These are phyloP conservation scores for Alternaria dauci DNA, from an alignment of 2,329 filamentous ascomycete species.

Conservation along the genomic window DNA sequence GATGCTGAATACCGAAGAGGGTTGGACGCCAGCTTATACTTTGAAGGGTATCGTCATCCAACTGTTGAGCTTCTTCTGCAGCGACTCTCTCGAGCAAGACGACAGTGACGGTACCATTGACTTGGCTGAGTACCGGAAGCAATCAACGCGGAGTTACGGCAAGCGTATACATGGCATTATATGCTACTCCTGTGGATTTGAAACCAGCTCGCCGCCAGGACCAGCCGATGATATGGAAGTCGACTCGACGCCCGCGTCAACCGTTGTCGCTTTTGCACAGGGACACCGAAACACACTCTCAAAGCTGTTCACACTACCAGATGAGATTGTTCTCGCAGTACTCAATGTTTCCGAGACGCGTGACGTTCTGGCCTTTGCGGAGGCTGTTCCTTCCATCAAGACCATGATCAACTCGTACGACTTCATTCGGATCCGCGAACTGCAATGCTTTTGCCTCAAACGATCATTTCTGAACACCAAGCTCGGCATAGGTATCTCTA, in stretches of 20 bases:
- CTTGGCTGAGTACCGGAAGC: constrained; percentile 30
- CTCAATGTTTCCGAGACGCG: constrained; percentile 35
- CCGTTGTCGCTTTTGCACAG: neutral
- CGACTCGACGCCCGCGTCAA: neutral
- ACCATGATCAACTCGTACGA: constrained; percentile 46
- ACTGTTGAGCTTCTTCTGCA: constrained; percentile 62
- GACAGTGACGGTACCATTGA: constrained; percentile 34
- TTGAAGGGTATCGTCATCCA: constrained; percentile 61
- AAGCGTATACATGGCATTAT: neutral
- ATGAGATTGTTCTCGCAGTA: constrained; percentile 53
- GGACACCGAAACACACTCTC: neutral
- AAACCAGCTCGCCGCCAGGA: neutral
- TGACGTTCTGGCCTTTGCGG: constrained; percentile 50
- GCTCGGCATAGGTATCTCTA: constrained; percentile 56
- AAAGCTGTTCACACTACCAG: constrained; percentile 47
- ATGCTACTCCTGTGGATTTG: neutral
- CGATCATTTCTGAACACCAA: constrained; percentile 50
- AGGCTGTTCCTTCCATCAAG: constrained; percentile 51
- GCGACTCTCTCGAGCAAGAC: constrained; percentile 56
- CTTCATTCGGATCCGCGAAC: constrained; percentile 50
- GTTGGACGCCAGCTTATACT: constrained; percentile 61
- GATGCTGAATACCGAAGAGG: constrained; percentile 55
- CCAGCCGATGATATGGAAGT: neutral
- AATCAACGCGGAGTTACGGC: neutral
- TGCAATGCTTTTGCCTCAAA: constrained; percentile 60